phyloP scores from a whole-genome alignment of 768 basidiomycete genomes.

The Paxillus ammoniavirescens region DNA sequence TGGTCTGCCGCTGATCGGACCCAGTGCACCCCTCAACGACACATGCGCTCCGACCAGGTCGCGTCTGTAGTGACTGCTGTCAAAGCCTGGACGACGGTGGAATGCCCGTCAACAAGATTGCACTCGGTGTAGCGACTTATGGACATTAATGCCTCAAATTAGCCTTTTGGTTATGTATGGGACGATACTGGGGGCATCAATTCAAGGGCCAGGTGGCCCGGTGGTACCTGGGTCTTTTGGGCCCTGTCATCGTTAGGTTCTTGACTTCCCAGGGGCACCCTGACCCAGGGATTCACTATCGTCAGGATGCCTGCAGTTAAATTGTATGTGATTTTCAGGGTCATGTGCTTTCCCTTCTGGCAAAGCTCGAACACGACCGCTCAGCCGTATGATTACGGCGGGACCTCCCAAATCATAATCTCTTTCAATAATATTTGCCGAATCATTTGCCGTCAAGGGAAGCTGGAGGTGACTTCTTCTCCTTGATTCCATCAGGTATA shows the following conservation, averaged over 20 bases:
- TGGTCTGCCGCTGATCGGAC: conserved; percentile 58
- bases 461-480: conserved; percentile 62
- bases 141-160: conserved; percentile 55
- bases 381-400: conserved; percentile 69
- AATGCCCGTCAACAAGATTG: conserved; percentile 64
- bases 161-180: conserved; percentile 55
- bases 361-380: background rate
- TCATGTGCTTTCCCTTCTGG: background rate
- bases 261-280: no score
- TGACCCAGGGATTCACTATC: conserved; percentile 48
- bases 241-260: no score
- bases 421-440: conserved; percentile 64
- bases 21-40: conserved; percentile 82
- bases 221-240: no score
- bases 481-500: conserved; percentile 50
- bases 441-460: conserved; percentile 62
- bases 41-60: conserved; percentile 66
- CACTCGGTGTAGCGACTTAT: conserved; percentile 79
- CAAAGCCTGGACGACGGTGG: conserved; percentile 72
- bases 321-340: conserved; percentile 48
- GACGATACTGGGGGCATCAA: no score
- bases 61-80: conserved; percentile 80
- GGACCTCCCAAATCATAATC: conserved; percentile 52
- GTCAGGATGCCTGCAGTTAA: conserved; percentile 66
- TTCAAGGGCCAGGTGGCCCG: no score